Percentiles rank a stretch among this genome's conserved stretches.
phyloP scores from a whole-genome alignment of 305 asterid species.

The Fraxinus platypoda region DNA sequence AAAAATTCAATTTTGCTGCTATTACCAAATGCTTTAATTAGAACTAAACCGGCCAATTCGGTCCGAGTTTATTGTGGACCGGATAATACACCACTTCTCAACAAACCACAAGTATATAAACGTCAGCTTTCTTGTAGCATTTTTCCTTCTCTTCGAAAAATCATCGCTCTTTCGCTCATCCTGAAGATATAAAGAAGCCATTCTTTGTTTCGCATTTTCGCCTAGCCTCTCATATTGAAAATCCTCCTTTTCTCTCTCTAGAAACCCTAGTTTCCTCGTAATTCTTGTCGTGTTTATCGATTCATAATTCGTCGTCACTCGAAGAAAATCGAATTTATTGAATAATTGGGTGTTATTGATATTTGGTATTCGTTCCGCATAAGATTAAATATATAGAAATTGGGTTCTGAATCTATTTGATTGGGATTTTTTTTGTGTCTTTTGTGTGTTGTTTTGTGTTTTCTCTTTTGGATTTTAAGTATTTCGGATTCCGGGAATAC shows the following conservation, averaged over 20 bases:
- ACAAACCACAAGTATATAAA: not conserved
- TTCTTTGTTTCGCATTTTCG: not conserved
- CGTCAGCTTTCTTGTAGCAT: not conserved
- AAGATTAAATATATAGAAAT: not conserved
- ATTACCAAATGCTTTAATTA: too few species aligned
- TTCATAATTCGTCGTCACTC: slow-evolving; percentile 10
- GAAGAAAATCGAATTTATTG: not conserved
- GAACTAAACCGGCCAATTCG: not conserved
- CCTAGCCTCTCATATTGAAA: not conserved
- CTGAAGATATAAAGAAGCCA: not conserved
- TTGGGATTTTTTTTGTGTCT: not conserved
- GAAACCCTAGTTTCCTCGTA: slow-evolving; percentile 27
- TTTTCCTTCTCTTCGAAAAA: not conserved
- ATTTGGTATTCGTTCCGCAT: not conserved
- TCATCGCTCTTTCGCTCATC: not conserved
- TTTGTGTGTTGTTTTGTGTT: not conserved
- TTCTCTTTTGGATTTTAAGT: not conserved
- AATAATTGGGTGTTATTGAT: not conserved
- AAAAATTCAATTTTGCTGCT: too few species aligned
- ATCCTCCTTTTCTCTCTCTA: not conserved
- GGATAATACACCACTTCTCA: not conserved
- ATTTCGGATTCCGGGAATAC: not conserved
- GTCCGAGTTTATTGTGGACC: not conserved
- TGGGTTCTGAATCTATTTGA: not conserved
- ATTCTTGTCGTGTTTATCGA: slow-evolving; percentile 7